Percentiles rank a stretch among this genome's conserved stretches.
phyloP scores from a whole-genome alignment of 2,329 filamentous ascomycete species.

The Claviceps spartinae region DNA sequence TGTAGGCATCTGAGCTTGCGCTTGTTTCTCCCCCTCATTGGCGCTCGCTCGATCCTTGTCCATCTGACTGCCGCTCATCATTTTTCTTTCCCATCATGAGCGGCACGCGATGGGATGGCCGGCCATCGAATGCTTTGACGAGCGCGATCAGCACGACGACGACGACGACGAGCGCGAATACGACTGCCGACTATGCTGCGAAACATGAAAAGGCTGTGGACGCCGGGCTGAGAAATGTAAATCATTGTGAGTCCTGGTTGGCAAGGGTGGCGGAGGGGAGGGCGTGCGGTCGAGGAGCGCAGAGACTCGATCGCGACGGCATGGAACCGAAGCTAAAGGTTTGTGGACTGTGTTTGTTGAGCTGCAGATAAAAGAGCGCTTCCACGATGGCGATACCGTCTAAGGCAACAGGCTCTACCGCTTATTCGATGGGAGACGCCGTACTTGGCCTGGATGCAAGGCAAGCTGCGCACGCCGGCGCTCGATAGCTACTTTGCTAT shows the following conservation, averaged over 20 bases:
- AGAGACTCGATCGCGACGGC: background rate
- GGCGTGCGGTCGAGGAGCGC: background rate
- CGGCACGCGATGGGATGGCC: conserved; percentile 20
- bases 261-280: no score
- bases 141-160: background rate
- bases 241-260: conserved; percentile 48
- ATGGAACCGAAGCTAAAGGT: conserved; percentile 3
- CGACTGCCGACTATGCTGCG: background rate
- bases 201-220: conserved; percentile 30
- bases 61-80: conserved; percentile 1
- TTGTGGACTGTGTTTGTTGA: background rate
- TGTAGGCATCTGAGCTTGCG: background rate
- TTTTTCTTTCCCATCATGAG: conserved; percentile 14
- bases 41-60: background rate
- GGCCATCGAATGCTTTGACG: conserved; percentile 10
- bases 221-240: conserved; percentile 66
- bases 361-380: conserved; percentile 63
- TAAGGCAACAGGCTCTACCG: conserved; percentile 72
- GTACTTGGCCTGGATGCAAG: conserved; percentile 78
- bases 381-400: conserved; percentile 73
- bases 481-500: conserved; percentile 96
- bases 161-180: background rate
- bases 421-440: conserved; percentile 91
- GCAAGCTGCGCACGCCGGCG: conserved; percentile 62
- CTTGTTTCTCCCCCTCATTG: background rate